Evolutionary conservation across 352 stramenopile genomes (phyloP), one percentile per base, ranked within the genome.

Genomic region (Pythium aphanidermatum): DNA sequence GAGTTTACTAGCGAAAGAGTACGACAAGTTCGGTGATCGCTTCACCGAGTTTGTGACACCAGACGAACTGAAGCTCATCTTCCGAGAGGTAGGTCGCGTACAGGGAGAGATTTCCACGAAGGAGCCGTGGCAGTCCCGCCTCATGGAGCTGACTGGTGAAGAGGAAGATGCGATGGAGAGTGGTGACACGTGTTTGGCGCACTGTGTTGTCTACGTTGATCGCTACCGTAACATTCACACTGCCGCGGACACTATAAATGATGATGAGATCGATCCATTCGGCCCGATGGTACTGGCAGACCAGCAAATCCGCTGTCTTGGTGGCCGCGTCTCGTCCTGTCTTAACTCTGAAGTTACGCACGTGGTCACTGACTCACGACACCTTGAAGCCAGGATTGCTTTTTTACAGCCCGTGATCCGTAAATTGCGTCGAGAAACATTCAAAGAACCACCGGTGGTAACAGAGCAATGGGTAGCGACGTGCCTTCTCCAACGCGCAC

Each of bases 201-300:
- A 91, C 46, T 93, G 82, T 25, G 62, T 83, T 1, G 70, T 87
- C 14, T 90, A 89, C 43, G 58, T 83, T 2, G 68, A 80, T 33
- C 52, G 49, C 60, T 69, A 58, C 64, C 21, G 25, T 24, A 49
- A 17, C 2, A 20, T 72, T n/a, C 60, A 53, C 29, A 39, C 33
- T 6, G 24, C 42, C 0, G 23, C 12, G 1, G 46, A 34, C 8
- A 20, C 21, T 12, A 10, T 1, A 13, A 0, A 13, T 5, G 16
- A 59, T 13, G 51, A 50, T 9, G 49, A 64, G 13, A 17, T 51
- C 26, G 57, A 71, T 52, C 24, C 40, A 36, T 38, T 72, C 46
- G 51, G 65, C 19, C 28, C 58, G 14, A 70, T 79, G 60, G 79
- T 74, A 47, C 53, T 87, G 2, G 24, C 83, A 7, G 60, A 65